Base-by-base conservation (phyloP, 2,329 filamentous ascomycete species). In the Didymella exigua region DNA sequence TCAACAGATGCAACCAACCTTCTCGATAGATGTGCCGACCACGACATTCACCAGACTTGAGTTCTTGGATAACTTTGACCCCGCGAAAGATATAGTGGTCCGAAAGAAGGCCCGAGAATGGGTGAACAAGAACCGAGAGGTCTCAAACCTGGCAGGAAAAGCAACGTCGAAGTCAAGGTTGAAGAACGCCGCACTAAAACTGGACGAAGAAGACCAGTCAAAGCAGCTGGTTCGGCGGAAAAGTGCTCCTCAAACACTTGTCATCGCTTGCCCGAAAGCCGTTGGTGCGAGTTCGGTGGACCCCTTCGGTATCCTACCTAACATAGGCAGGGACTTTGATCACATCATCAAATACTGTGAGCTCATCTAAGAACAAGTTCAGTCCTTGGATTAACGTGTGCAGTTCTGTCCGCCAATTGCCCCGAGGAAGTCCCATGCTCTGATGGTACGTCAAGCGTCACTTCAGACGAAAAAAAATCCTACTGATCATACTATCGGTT, bases 91-190 rank as follows among this genome's bases (percentile, higher is more conserved):
- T 43, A 47, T 49, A 14, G 58, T 67, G 18, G 63, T 69, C 3
- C 52, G 66, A 16, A 67, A 63, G 38, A 69, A 69, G 33, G 66
- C 66, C 30, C 56, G 65, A 46, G 66, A 69, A 54, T 69, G 63
- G 63, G 65, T 67, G 3, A 60, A 64, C 36, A 58, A 56, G 34
- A 67, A 68, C 16, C 61, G 57, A 42, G 53, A 53, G 16, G 46
- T 37, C 16, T 44, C 45, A 9, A 61, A 54, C 21, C 36, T 37
- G 14, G 19, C 30, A 27, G 54, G 43, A 49, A 27, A 31, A 43
- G 23, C 16, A 26, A n/a, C 19, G 14, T 18, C 29, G 4, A 54
- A 45, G 16, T 40, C 52, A 33, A 55, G 16, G 31, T 36, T 34
- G 14, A 60, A 49, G 18, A 41, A 33, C 8, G 34, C 14, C 16